A percentile compares a stretch with the other conserved stretches of the same genome.
Conservation (phyloP, 2,329 filamentous ascomycete species). For the Domatiomyces catenatus region DNA sequence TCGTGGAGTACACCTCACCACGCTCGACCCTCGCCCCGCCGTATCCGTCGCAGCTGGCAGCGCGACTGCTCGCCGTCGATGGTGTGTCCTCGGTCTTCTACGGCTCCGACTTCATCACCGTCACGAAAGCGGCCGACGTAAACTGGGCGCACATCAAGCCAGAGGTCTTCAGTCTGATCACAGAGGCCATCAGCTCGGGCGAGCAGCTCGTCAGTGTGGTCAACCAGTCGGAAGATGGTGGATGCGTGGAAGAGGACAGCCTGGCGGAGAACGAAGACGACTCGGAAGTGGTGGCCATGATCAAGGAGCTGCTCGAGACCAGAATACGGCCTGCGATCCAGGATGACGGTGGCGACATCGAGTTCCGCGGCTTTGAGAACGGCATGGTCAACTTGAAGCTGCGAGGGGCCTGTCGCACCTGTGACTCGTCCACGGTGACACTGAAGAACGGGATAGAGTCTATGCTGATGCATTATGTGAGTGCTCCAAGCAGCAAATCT, state of each 20-base stretch:
- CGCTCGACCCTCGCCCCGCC: slow-evolving; percentile 77
- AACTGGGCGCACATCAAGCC: slow-evolving; percentile 93
- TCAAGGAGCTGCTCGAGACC: slow-evolving; percentile 93
- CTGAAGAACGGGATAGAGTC: slow-evolving; percentile 96
- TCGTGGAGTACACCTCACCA: slow-evolving; percentile 82
- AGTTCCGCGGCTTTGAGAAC: slow-evolving; percentile 77
- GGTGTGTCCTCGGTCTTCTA: slow-evolving; percentile 93
- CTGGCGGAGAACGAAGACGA: slow-evolving; percentile 79
- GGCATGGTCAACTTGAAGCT: slow-evolving; percentile 78
- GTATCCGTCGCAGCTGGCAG: slow-evolving; percentile 78
- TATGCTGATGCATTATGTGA: slow-evolving; percentile 92
- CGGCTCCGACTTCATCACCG: slow-evolving; percentile 87
- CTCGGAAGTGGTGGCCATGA: slow-evolving; percentile 91
- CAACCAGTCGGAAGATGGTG: slow-evolving; percentile 41
- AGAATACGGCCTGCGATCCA: slow-evolving; percentile 90
- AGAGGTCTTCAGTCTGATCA: slow-evolving; percentile 89
- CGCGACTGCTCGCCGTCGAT: slow-evolving; percentile 81
- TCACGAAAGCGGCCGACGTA: slow-evolving; percentile 74
- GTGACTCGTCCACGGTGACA: slow-evolving; percentile 91
- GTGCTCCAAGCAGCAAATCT: slow-evolving; percentile 22
- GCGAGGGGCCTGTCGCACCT: slow-evolving; percentile 83
- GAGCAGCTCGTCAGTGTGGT: slow-evolving; percentile 62
- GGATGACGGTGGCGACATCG: slow-evolving; percentile 94
- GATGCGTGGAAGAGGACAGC: slow-evolving; percentile 45
- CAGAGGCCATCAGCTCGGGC: slow-evolving; percentile 73